These are phyloP conservation scores for Conticribra weissflogii DNA, from an alignment of 108 stramenopile species.

Conservation along the genomic window DNA sequence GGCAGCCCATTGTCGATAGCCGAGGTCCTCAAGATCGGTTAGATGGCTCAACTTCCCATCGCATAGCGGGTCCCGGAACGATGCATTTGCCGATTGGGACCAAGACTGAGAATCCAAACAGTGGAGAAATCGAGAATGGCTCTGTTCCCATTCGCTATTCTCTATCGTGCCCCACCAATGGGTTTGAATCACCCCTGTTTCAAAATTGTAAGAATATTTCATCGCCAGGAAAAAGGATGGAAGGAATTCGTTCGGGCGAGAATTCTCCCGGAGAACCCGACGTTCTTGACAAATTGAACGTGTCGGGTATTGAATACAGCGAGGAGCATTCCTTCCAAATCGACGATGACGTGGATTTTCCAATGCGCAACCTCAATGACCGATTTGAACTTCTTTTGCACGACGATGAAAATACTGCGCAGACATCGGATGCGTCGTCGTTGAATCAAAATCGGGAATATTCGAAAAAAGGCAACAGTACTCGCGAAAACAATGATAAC, in stretches of 20 bases:
- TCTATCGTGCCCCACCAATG: slow-evolving; percentile 31
- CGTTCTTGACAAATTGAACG: not conserved
- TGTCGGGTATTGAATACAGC: not conserved
- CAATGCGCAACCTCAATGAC: not conserved
- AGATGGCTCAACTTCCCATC: not conserved
- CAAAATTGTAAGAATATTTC: not conserved
- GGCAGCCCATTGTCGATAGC: not conserved
- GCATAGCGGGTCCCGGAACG: not conserved
- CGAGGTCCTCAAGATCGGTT: not conserved
- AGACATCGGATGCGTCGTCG: too few species aligned
- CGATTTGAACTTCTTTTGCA: not conserved
- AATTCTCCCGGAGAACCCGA: not conserved
- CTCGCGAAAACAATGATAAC: not conserved
- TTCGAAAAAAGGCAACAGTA: too few species aligned
- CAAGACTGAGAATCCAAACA: not conserved
- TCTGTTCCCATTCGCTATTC: slow-evolving; percentile 30
- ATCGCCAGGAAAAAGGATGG: not conserved
- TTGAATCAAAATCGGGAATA: too few species aligned
- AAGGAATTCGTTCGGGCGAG: slow-evolving; percentile 9
- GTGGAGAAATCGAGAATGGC: not conserved
- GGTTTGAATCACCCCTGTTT: slow-evolving; percentile 37
- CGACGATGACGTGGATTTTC: not conserved
- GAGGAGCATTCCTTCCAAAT: not conserved
- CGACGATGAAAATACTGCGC: too few species aligned
- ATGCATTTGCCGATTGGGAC: not conserved